Percentiles rank a stretch among this genome's conserved stretches.
These are phyloP conservation scores for Aspergillus haitiensis DNA, from an alignment of 495 filamentous ascomycete species.

Conservation along the genomic window DNA sequence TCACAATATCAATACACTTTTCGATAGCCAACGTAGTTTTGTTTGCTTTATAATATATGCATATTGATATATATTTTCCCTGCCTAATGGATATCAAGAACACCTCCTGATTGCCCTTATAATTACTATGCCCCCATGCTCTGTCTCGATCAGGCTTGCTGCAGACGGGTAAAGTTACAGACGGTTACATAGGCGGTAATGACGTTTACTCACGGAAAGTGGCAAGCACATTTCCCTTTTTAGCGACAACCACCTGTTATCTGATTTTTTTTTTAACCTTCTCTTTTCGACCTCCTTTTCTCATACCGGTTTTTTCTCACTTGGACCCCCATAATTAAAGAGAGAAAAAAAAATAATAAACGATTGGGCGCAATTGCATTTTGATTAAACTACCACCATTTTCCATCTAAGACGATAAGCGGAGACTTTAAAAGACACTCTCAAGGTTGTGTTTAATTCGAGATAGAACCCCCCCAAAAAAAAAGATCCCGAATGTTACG, in stretches of 20 bases:
- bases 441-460: neutral
- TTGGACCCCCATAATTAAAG: neutral
- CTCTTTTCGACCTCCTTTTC: neutral
- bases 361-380: conserved; percentile 6
- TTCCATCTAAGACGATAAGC: neutral
- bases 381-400: neutral
- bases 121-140: too few relatives aligned
- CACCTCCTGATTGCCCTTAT: too few relatives aligned
- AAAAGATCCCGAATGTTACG: conserved; percentile 22
- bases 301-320: conserved; percentile 2
- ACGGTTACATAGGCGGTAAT: conserved; percentile 19
- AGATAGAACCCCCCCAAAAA: neutral
- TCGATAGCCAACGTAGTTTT: too few relatives aligned
- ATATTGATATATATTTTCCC: neutral
- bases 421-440: too few relatives aligned
- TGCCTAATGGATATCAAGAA: neutral
- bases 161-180: conserved; percentile 22
- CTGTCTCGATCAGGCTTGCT: conserved; percentile 9
- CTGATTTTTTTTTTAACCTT: conserved; percentile 7
- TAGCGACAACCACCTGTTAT: conserved; percentile 6
- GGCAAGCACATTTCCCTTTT: conserved; percentile 10
- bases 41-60: too few relatives aligned
- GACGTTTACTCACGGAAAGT: conserved; percentile 20
- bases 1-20: too few relatives aligned
- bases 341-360: neutral